Evolutionary conservation across 192 early-diverging fungal genomes (phyloP).

Genomic region (Backusella psychrophila): DNA sequence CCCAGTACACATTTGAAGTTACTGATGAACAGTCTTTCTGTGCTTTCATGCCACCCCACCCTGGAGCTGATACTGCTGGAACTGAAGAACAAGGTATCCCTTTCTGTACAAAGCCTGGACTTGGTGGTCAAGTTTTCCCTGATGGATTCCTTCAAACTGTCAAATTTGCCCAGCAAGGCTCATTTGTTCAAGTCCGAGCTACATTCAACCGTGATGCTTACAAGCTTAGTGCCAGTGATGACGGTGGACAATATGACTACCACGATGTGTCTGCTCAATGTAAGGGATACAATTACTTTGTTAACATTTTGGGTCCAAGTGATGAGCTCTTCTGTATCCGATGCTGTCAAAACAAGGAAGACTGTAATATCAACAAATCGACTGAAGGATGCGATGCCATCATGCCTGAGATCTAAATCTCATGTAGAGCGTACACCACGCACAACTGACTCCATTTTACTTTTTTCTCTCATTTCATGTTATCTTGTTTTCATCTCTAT

Average conservation of each 20-base stretch:
- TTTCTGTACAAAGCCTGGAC: slow-evolving; percentile 43
- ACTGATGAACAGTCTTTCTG: slow-evolving; percentile 40
- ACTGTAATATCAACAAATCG: neutral
- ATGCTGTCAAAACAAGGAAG: slow-evolving; percentile 30
- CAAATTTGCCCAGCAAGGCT: slow-evolving; percentile 25
- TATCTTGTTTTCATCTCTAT: neutral
- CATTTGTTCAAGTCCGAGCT: slow-evolving; percentile 48
- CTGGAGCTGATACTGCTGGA: slow-evolving; percentile 36
- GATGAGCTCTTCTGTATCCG: slow-evolving; percentile 44
- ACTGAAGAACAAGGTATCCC: slow-evolving; percentile 46
- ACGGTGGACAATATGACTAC: slow-evolving; percentile 50
- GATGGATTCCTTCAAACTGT: slow-evolving; percentile 39
- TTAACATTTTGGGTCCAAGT: slow-evolving; percentile 44
- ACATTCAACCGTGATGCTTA: slow-evolving; percentile 40
- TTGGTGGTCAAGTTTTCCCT: slow-evolving; percentile 42
- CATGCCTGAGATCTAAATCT: slow-evolving; percentile 24
- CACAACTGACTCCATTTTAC: neutral
- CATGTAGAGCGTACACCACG: neutral
- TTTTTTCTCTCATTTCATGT: neutral
- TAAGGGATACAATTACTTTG: slow-evolving; percentile 41
- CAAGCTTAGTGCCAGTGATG: slow-evolving; percentile 23
- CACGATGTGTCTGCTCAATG: slow-evolving; percentile 38
- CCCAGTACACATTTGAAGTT: neutral
- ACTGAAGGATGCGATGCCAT: neutral
- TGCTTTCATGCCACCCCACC: slow-evolving; percentile 46